A percentile compares a stretch with the other conserved stretches of the same genome.
Evolutionary conservation across 768 basidiomycete species (phyloP).

Genomic region (Terana coerulea): DNA sequence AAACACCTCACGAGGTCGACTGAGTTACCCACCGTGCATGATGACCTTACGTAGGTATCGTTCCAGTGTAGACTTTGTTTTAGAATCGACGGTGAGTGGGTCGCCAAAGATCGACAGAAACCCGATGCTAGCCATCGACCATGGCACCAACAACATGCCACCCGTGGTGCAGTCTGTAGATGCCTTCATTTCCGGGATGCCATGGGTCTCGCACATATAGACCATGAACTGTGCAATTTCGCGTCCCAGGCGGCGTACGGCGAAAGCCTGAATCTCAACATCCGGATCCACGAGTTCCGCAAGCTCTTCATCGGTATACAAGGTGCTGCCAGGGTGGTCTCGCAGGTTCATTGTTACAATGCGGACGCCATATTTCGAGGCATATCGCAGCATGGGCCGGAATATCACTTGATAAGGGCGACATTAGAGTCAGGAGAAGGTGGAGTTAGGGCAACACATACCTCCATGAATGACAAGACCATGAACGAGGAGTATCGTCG

Average conservation of each 20-base stretch:
- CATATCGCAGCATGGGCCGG: conserved; percentile 2
- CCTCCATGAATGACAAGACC: not conserved
- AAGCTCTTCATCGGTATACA: conserved; percentile 2
- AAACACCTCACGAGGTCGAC: not conserved
- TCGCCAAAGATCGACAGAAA: conserved; percentile 1
- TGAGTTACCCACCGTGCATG: not conserved
- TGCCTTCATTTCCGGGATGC: not conserved
- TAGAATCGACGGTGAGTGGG: not conserved
- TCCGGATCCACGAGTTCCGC: not conserved
- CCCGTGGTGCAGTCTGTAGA: not conserved
- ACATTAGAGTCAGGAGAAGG: too few species aligned
- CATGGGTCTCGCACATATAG: not conserved
- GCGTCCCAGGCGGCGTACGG: not conserved
- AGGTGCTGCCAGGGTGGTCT: conserved; percentile 5
- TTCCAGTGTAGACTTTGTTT: not conserved
- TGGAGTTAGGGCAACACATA: too few species aligned
- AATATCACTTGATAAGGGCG: conserved; percentile 1
- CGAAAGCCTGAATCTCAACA: not conserved
- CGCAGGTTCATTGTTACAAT: conserved; percentile 6
- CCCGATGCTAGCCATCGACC: conserved; percentile 3
- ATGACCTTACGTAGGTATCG: conserved; percentile 3
- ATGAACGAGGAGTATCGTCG: conserved; percentile 7
- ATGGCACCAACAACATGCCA: conserved; percentile 7
- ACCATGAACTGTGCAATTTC: conserved; percentile 7
- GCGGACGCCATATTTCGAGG: not conserved